A percentile compares a stretch with the other conserved stretches of the same genome.
Conservation (phyloP, 345 rosid genomes). For the Eucalyptus paniculata region DNA sequence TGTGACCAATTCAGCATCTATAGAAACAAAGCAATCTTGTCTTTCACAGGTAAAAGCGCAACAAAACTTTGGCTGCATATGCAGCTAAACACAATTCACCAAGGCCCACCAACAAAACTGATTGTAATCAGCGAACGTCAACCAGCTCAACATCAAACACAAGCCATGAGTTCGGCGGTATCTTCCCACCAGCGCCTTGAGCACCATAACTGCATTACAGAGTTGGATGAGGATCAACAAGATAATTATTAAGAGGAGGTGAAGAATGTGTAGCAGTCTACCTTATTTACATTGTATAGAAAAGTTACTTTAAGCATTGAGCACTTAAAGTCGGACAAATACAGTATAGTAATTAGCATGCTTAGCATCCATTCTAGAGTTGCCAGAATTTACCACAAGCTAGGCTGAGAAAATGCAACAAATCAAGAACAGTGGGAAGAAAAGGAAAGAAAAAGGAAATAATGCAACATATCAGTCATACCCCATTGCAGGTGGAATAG, state of each 20-base stretch:
- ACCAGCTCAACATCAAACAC: constrained; percentile 61
- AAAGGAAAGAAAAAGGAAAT: not conserved
- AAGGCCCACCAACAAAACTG: not conserved
- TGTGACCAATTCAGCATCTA: not conserved
- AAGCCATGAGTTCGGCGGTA: constrained; percentile 71
- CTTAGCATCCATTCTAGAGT: not conserved
- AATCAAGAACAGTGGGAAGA: not conserved
- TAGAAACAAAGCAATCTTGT: not conserved
- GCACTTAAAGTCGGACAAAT: not conserved
- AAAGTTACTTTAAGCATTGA: not conserved
- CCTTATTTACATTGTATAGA: not conserved
- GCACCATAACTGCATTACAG: constrained; percentile 29
- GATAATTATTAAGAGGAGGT: not conserved
- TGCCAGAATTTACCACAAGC: not conserved
- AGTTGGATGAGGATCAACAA: not conserved
- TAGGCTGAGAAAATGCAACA: not conserved
- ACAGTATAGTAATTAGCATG: not conserved
- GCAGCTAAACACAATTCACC: not conserved
- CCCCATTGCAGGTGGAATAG: constrained; percentile 76
- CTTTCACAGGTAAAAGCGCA: not conserved
- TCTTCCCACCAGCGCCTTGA: constrained; percentile 23
- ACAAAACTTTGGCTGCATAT: not conserved
- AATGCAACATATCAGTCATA: not conserved
- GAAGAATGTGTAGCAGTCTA: not conserved
- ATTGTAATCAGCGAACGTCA: constrained; percentile 20